Conservation (phyloP, 306 rosid species). For the Lithocarpus polystachyus region DNA sequence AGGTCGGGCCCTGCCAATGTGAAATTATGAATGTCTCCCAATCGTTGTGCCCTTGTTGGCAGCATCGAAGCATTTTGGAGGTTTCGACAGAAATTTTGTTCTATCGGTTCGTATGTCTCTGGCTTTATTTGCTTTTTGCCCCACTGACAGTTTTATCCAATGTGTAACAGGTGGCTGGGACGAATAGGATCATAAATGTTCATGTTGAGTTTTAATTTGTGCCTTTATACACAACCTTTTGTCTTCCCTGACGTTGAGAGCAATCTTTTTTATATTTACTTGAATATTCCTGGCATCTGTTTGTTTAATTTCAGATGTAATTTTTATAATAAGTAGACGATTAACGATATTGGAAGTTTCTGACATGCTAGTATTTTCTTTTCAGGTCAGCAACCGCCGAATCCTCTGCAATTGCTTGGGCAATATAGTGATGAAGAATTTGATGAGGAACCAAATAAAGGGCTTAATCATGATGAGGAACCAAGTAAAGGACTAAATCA, state of each 20-base stretch:
- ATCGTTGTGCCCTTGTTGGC: slow-evolving; percentile 55
- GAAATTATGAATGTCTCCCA: slow-evolving; percentile 69
- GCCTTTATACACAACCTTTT: slow-evolving; percentile 20
- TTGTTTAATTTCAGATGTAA: slow-evolving; percentile 14
- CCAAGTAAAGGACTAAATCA: slow-evolving; percentile 38
- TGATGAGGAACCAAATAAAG: slow-evolving; percentile 57
- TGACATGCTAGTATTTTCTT: slow-evolving; percentile 52
- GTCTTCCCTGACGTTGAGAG: slow-evolving; percentile 15
- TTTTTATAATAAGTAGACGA: slow-evolving; percentile 16
- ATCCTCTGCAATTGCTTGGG: slow-evolving; percentile 88
- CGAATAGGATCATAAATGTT: slow-evolving; percentile 43
- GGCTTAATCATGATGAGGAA: slow-evolving; percentile 43
- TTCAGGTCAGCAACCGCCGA: slow-evolving; percentile 69
- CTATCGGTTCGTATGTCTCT: slow-evolving; percentile 94
- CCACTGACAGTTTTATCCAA: slow-evolving; percentile 57
- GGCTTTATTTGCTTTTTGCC: slow-evolving; percentile 62
- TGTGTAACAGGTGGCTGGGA: slow-evolving; percentile 82
- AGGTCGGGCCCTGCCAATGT: slow-evolving; percentile 66
- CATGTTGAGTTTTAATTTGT: slow-evolving; percentile 26
- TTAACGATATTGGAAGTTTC: slow-evolving; percentile 23
- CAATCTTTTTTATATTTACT: slow-evolving; percentile 6
- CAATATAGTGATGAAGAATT: slow-evolving; percentile 90
- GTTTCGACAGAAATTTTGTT: slow-evolving; percentile 61
- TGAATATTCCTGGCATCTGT: slow-evolving; percentile 1
- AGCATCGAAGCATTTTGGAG: slow-evolving; percentile 67